Evolutionary conservation across 257 asterid genomes (phyloP).

Genomic region (Galeopsis tetrahit): DNA sequence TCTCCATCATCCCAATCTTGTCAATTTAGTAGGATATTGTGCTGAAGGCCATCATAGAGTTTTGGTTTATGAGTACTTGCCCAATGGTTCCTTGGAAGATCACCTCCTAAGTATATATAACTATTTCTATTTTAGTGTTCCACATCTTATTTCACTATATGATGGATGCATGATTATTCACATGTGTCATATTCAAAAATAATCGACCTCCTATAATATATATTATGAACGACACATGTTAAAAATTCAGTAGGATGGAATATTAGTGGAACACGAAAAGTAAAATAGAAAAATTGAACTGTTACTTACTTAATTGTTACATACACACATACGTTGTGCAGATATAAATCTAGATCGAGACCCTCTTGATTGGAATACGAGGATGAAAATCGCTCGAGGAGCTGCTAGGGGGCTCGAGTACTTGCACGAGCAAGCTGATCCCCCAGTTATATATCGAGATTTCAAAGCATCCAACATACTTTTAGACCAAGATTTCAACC

Average conservation of each 20-base stretch:
- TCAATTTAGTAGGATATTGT: conserved; percentile 63
- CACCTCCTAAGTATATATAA: conserved; percentile 52
- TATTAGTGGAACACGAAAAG: too few species aligned
- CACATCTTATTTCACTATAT: too few species aligned
- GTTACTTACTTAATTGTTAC: too few species aligned
- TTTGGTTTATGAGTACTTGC: conserved; percentile 59
- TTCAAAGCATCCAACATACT: conserved; percentile 70
- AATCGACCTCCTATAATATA: too few species aligned
- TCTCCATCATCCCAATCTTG: conserved; percentile 63
- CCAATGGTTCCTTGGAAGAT: conserved; percentile 63
- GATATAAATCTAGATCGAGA: conserved; percentile 29
- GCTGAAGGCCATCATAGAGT: conserved; percentile 64
- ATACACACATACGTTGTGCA: conserved; percentile 15
- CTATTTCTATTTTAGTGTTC: too few species aligned
- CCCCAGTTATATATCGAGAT: conserved; percentile 65
- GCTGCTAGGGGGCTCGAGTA: conserved; percentile 68
- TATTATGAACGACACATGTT: too few species aligned
- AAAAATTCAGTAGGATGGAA: too few species aligned
- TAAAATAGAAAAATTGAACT: too few species aligned
- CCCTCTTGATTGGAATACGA: conserved; percentile 60
- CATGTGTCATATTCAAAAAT: too few species aligned
- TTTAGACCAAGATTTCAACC: conserved; percentile 46
- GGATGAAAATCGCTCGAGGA: conserved; percentile 64
- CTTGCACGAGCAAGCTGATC: conserved; percentile 58
- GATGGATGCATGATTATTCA: too few species aligned